Evolutionary conservation across 169 alveolate species (phyloP).

Genomic region (Plasmodium ovale): DNA sequence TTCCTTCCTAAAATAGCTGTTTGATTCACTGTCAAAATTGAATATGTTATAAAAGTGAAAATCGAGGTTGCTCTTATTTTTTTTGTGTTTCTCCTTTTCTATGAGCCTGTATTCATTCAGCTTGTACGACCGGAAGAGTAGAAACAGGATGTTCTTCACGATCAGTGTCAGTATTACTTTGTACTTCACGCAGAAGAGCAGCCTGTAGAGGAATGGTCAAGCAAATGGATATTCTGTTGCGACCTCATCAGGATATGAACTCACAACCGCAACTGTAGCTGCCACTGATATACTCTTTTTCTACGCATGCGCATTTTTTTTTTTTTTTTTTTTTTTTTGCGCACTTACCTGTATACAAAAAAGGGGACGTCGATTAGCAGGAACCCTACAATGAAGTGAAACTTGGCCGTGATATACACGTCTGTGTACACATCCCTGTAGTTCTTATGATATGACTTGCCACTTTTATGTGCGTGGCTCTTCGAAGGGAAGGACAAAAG

Average conservation of each 20-base stretch:
- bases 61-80: constrained; percentile 60
- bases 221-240: neutral
- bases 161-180: constrained; percentile 47
- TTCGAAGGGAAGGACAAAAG: constrained; percentile 18
- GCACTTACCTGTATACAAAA: constrained; percentile 48
- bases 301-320: too few species aligned
- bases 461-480: neutral
- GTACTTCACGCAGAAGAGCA: constrained; percentile 42
- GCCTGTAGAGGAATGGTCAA: neutral
- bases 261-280: neutral
- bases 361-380: constrained; percentile 62
- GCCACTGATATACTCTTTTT: too few species aligned
- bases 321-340: too few species aligned
- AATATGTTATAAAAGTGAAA: constrained; percentile 28
- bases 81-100: constrained; percentile 66
- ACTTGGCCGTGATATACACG: constrained; percentile 66
- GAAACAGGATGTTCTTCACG: constrained; percentile 46
- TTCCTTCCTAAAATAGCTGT: neutral
- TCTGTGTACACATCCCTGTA: constrained; percentile 70
- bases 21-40: constrained; percentile 14
- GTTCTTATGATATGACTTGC: constrained; percentile 19
- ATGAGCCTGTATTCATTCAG: constrained; percentile 52
- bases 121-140: constrained; percentile 59
- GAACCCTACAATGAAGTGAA: constrained; percentile 68
- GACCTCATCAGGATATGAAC: too few species aligned